Evolutionary conservation across 176 grass and related monocot genomes (phyloP).

Genomic region (Leersia perrieri): DNA sequence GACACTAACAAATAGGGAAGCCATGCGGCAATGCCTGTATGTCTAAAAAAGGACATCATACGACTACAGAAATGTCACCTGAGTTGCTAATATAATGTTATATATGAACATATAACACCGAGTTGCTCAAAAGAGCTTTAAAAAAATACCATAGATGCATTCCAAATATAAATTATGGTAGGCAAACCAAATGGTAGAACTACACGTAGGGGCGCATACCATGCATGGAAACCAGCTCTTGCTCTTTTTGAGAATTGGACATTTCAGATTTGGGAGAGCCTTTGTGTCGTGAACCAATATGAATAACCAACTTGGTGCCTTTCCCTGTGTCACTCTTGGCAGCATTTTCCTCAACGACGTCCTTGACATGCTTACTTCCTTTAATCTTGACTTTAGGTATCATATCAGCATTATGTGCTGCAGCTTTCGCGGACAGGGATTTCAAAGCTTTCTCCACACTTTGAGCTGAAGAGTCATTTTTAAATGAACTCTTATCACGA

Average conservation of each 20-base stretch:
- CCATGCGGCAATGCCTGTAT: neutral
- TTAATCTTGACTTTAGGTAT: constrained; percentile 74
- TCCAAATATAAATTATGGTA: constrained; percentile 23
- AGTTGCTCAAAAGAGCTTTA: constrained; percentile 17
- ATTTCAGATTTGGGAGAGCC: constrained; percentile 79
- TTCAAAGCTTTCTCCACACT: constrained; percentile 47
- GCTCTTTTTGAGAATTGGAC: constrained; percentile 73
- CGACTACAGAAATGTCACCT: constrained; percentile 5
- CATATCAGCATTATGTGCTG: constrained; percentile 30
- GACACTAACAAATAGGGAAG: neutral
- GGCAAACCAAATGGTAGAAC: constrained; percentile 37
- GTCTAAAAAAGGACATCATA: neutral
- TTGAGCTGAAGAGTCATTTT: constrained; percentile 53
- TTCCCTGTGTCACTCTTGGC: constrained; percentile 59
- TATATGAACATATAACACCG: neutral
- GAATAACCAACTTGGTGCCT: constrained; percentile 94
- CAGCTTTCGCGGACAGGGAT: constrained; percentile 28
- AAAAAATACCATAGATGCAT: neutral
- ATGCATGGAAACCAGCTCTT: constrained; percentile 51
- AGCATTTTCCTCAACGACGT: constrained; percentile 48
- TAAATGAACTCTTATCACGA: constrained; percentile 37
- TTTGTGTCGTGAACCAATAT: constrained; percentile 80
- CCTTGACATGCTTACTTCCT: constrained; percentile 71
- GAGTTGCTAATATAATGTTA: neutral
- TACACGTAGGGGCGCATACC: constrained; percentile 56